A percentile compares a stretch with the other conserved stretches of the same genome.
Conservation (phyloP, 192 early-diverging fungal species). For the Coemansia sp. region DNA sequence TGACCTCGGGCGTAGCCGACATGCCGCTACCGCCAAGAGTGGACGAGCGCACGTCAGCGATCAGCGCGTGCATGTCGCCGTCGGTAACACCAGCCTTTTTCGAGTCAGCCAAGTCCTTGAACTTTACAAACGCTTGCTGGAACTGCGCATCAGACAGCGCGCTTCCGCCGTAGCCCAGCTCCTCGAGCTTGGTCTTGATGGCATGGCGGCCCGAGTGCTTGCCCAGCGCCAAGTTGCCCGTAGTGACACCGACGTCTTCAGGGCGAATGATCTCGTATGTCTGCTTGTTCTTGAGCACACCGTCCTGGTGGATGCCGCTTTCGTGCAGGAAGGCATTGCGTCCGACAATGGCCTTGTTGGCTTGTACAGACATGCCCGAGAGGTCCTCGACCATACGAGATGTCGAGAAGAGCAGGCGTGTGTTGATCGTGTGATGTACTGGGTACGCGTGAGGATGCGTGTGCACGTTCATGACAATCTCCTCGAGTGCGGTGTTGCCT, state of each 20-base stretch:
- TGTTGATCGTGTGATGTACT: conserved; percentile 90
- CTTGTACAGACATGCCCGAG: conserved; percentile 93
- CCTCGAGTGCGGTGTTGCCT: conserved; percentile 94
- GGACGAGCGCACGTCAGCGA: conserved; percentile 70
- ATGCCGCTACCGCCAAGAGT: conserved; percentile 2
- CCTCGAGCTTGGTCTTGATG: conserved; percentile 74
- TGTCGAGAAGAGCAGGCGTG: conserved; percentile 77
- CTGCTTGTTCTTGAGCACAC: conserved; percentile 91
- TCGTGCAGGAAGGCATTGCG: conserved; percentile 96
- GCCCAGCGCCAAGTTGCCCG: conserved; percentile 83
- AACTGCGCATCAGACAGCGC: conserved; percentile 61
- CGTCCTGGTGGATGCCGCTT: conserved; percentile 98
- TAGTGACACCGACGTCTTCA: conserved; percentile 85
- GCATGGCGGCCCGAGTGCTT: conserved; percentile 97
- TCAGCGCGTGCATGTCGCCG: conserved; percentile 82
- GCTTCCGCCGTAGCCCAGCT: conserved; percentile 72
- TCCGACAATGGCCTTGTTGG: conserved; percentile 98
- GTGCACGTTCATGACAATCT: conserved; percentile 92
- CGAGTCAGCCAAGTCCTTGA: conserved; percentile 90
- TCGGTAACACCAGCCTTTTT: conserved; percentile 87
- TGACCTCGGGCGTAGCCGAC: not conserved
- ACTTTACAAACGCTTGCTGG: conserved; percentile 79
- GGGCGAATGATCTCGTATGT: conserved; percentile 98
- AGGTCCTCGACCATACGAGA: conserved; percentile 87
- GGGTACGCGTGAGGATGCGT: conserved; percentile 88